A percentile compares a stretch with the other conserved stretches of the same genome.
Conservation (phyloP, 139 green algal species). For the Chlorella sp. region DNA sequence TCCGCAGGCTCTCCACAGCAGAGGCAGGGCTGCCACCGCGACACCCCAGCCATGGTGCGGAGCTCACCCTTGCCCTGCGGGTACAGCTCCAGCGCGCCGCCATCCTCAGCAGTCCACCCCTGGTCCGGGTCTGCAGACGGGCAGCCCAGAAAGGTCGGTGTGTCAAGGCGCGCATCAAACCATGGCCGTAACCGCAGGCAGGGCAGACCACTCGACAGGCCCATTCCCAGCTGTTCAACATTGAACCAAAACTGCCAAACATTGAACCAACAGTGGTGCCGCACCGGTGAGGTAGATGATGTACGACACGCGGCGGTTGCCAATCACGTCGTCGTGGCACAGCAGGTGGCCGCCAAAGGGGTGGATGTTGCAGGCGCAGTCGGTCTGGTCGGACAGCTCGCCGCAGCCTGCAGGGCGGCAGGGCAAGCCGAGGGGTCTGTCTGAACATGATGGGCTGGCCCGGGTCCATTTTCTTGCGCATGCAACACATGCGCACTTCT, state of each 20-base stretch:
- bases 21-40: no score
- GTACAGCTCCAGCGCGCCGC: constrained; percentile 90
- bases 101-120: constrained; percentile 74
- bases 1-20: no score
- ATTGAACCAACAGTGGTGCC: no score
- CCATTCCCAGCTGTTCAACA: background rate
- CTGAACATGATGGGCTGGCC: no score
- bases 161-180: no score
- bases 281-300: constrained; percentile 89
- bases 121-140: constrained; percentile 73
- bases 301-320: constrained; percentile 80
- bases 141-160: no score
- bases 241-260: no score
- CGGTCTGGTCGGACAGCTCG: constrained; percentile 75
- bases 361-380: constrained; percentile 92
- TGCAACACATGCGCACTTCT: no score
- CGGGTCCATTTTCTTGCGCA: no score
- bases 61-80: constrained; percentile 34
- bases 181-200: background rate
- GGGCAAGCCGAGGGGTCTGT: background rate
- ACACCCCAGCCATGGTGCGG: background rate
- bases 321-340: constrained; percentile 94
- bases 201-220: no score
- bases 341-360: constrained; percentile 76
- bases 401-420: constrained; percentile 52